Percentiles rank a stretch among this genome's conserved stretches.
Conservation (phyloP, 495 filamentous ascomycete genomes). For the Aspergillus biplanus region DNA sequence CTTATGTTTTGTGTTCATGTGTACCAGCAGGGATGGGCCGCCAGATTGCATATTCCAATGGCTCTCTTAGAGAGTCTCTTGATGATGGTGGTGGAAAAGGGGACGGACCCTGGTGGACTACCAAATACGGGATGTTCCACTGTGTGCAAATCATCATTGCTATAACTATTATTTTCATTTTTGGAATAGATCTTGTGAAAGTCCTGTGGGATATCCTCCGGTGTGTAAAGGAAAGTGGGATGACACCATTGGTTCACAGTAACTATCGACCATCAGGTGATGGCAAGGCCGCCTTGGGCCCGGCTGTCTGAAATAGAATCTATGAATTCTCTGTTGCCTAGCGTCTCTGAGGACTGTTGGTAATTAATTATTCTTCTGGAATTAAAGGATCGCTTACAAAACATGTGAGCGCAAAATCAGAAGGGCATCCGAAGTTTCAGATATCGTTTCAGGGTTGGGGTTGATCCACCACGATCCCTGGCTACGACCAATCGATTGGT, state of each 20-base stretch:
- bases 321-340: too few species aligned
- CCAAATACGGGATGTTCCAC: not conserved
- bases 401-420: not conserved
- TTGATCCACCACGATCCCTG: conserved; percentile 6
- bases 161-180: not conserved
- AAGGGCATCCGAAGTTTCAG: conserved; percentile 7
- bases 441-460: conserved; percentile 16
- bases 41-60: conserved; percentile 16
- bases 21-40: conserved; percentile 2
- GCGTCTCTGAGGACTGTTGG: too few species aligned
- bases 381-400: not conserved
- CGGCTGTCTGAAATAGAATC: too few species aligned
- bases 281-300: too few species aligned
- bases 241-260: too few species aligned
- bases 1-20: conserved; percentile 1
- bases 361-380: not conserved
- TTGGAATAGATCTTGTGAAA: not conserved
- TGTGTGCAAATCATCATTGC: not conserved
- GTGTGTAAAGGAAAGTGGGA: too few species aligned
- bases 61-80: not conserved
- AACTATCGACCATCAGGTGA: too few species aligned
- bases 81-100: not conserved
- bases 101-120: not conserved
- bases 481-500: not conserved
- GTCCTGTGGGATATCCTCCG: too few species aligned